Base-by-base conservation (phyloP, 805 yeast genomes). In the Wickerhamiella cacticola region DNA sequence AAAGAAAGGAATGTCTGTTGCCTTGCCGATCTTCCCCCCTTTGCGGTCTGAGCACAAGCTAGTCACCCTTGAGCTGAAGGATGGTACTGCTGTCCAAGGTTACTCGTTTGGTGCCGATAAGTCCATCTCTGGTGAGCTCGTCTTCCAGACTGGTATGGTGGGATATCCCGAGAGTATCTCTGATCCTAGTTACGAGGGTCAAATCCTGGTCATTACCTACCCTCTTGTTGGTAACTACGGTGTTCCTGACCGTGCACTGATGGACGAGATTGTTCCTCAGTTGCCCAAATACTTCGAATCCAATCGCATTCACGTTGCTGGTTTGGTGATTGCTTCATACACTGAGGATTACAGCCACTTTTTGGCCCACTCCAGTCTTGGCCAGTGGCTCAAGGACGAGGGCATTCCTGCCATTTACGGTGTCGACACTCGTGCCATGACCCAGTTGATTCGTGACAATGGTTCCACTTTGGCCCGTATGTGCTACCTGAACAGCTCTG, bases 101-200 rank as follows among this genome's bases (percentile, higher is more conserved):
- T 86, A 82, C 71, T 89, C 97, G 18, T 92, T 92, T 61, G 98
- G 98, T 73, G 95, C 97, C 48, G 80, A 80, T 53, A 77, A 73
- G 52, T 66, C 95, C 22, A 78, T 79, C 49, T 94, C 97, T 49
- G 98, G 98, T 75, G 98, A 92, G 71, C 78, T 94, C 59, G 98
- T 92, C 52, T 92, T 92, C 78, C 97, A 94, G 69, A 92, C 98
- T 54, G 97, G 98, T 72, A 88, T 92, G 96, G 97, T 92, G 58
- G 98, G 98, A 53, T 92, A 92, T 66, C 98, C 97, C 36, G 98
- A 92, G 68, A 80, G 96, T 46, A 78, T 92, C 66, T 87, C 98
- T 35, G 98, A 92, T 68, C 98, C 98, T 52, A 92, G 97, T 40
- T 92, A 92, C 68, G 88, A 84, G 63, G 98, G 98, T 54, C 98